These are phyloP conservation scores for Pyrenophora tritici-repentis DNA, from an alignment of 2,329 filamentous ascomycete species.

Conservation along the genomic window DNA sequence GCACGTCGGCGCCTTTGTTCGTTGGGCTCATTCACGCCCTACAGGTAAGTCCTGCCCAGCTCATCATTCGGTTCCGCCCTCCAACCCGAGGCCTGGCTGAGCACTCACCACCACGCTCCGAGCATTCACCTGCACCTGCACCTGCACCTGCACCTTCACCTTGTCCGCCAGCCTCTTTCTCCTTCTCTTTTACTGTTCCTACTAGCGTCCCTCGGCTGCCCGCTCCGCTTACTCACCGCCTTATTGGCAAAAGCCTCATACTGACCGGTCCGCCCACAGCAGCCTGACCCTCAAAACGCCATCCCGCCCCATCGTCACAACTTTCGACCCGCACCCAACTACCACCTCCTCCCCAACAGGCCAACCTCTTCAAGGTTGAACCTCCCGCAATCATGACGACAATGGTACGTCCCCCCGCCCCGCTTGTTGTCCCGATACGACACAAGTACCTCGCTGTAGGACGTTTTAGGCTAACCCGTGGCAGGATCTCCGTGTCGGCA, in stretches of 20 bases:
- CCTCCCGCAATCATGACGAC: constrained; percentile 60
- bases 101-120: not conserved
- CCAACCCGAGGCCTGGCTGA: constrained; percentile 21
- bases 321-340: constrained; percentile 23
- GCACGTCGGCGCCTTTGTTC: constrained; percentile 32
- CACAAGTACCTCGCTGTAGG: constrained; percentile 19
- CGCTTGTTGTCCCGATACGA: constrained; percentile 35
- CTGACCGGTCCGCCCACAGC: constrained; percentile 47
- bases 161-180: constrained; percentile 23
- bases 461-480: constrained; percentile 32
- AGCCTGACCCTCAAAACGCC: constrained; percentile 45
- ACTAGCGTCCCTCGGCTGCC: constrained; percentile 32
- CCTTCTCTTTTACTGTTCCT: constrained; percentile 18
- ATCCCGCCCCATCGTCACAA: constrained; percentile 25
- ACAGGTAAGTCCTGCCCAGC: constrained; percentile 43
- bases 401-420: constrained; percentile 58
- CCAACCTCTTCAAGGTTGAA: constrained; percentile 44
- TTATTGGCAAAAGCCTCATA: constrained; percentile 48
- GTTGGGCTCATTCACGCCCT: constrained; percentile 48
- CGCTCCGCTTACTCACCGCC: constrained; percentile 50
- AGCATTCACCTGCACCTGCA: constrained; percentile 17
- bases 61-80: constrained; percentile 30
- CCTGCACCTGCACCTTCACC: constrained; percentile 22
- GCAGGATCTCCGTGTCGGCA: constrained; percentile 97
- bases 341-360: constrained; percentile 25